Percentiles rank a stretch among this genome's conserved stretches.
Evolutionary conservation across 2,329 filamentous ascomycete species (phyloP).

Genomic region (Rutstroemia sydowiana): DNA sequence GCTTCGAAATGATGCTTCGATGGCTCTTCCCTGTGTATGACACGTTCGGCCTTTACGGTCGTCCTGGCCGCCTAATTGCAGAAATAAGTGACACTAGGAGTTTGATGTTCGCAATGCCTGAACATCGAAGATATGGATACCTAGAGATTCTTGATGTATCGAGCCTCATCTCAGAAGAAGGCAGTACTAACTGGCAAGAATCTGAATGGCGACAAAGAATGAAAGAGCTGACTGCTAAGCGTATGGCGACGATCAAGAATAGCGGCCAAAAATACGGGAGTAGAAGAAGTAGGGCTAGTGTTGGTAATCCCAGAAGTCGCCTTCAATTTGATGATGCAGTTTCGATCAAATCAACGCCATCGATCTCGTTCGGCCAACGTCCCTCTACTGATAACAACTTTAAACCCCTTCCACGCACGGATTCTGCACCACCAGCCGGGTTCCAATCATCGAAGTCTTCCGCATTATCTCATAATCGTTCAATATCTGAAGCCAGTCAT

Average conservation of each 20-base stretch:
- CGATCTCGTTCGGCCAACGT: slow-evolving; percentile 28
- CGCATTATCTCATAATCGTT: slow-evolving; percentile 21
- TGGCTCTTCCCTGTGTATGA: slow-evolving; percentile 94
- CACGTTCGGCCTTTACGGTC: slow-evolving; percentile 83
- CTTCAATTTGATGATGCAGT: slow-evolving; percentile 52
- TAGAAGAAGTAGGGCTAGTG: slow-evolving; percentile 50
- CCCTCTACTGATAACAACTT: slow-evolving; percentile 12
- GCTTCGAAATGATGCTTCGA: slow-evolving; percentile 90
- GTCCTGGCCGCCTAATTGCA: slow-evolving; percentile 77
- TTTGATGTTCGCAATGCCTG: slow-evolving; percentile 97
- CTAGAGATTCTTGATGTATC: slow-evolving; percentile 83
- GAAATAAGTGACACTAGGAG: slow-evolving; percentile 82
- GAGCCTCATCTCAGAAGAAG: slow-evolving; percentile 68
- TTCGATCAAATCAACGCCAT: slow-evolving; percentile 45
- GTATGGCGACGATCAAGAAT: slow-evolving; percentile 58
- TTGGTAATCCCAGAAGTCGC: slow-evolving; percentile 39
- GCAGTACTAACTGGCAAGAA: slow-evolving; percentile 73
- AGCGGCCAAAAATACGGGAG: slow-evolving; percentile 43
- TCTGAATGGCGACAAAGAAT: slow-evolving; percentile 82
- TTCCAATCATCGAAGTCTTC: slow-evolving; percentile 14
- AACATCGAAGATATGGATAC: slow-evolving; percentile 80
- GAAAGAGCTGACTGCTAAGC: slow-evolving; percentile 77
- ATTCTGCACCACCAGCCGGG: slow-evolving; percentile 41
- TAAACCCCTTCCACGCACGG: slow-evolving; percentile 34
- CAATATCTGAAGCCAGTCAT: slow-evolving; percentile 28